Percentiles rank a stretch among this genome's conserved stretches.
Conservation (phyloP, 1,284 basidiomycete genomes). For the Ganoderma meredithae region DNA sequence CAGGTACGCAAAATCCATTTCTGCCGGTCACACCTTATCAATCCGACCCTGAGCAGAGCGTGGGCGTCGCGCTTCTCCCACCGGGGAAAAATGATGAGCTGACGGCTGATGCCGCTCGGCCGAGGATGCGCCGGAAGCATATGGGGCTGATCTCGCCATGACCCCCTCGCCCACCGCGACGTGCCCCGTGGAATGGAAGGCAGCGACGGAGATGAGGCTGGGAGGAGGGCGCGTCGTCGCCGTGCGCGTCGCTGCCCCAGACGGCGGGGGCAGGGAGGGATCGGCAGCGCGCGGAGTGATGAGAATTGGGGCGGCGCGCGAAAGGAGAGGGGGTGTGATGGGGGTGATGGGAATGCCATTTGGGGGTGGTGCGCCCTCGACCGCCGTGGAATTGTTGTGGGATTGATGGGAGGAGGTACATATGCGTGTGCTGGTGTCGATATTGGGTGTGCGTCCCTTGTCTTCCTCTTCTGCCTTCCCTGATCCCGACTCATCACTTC, state of each 20-base stretch:
- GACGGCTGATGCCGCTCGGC: constrained; percentile 26
- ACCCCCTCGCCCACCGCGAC: background rate
- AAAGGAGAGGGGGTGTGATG: constrained; percentile 16
- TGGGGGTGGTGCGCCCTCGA: constrained; percentile 20
- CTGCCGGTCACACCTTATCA: constrained; percentile 37
- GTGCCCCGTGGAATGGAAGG: background rate
- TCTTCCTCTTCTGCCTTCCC: constrained; percentile 27
- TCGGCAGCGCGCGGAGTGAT: constrained; percentile 29
- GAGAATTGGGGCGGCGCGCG: constrained; percentile 20
- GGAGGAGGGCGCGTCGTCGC: background rate
- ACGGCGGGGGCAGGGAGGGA: constrained; percentile 8
- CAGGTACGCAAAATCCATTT: constrained; percentile 31
- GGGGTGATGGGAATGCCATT: constrained; percentile 26
- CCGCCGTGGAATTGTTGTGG: constrained; percentile 27
- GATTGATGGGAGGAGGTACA: constrained; percentile 26
- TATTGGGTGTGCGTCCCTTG: constrained; percentile 28
- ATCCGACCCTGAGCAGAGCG: constrained; percentile 32
- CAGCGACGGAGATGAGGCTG: background rate
- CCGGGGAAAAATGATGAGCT: constrained; percentile 18
- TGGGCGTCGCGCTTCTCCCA: constrained; percentile 7
- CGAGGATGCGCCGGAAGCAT: constrained; percentile 20
- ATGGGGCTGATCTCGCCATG: constrained; percentile 5
- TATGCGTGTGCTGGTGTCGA: constrained; percentile 31
- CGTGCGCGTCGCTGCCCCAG: background rate
- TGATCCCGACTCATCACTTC: constrained; percentile 32